Base-by-base conservation (phyloP, 805 yeast genomes). In the Hanseniaspora taiwanica region DNA sequence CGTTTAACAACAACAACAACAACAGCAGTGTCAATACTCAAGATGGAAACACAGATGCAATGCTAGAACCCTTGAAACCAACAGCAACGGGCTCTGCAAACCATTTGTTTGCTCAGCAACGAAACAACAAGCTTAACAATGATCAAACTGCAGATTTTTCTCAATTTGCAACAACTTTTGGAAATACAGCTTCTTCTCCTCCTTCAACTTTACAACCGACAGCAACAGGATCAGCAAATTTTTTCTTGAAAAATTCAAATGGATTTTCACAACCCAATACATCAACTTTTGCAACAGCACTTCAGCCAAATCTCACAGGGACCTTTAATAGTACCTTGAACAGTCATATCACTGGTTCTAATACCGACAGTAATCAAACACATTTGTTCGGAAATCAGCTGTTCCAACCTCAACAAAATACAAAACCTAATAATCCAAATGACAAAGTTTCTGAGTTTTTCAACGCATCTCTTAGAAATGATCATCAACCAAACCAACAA, bases 1-100 rank as follows among this genome's bases (percentile, higher is more conserved):
- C 53, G 16, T 14, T 23, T 9, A 34, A 10, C 34, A 33, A 23
- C 38, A 25, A 18, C 49, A 46, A 24, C 40, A 13, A 40, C 36
- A 29, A 38, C 24, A 31, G 5, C 9, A 6, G 38, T 43, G 13
- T 14, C 20, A 12, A 37, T 32, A 23, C 19, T 12, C 19, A n/a
- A 23, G 10, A 13, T 25, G 29, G 29, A 4, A 12, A 12, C 14
- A 20, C 9, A 16, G 25, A 16, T 21, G 40, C 46, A 1, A 54
- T 60, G 1, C 52, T 59, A 8, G 49, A 56, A 34, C 59, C 61
- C 16, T 36, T 57, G 34, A 58, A 55, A 40, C 62, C 64, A 21
- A 51, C 63, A 10, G 53, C 61, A 7, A 56, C 61, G 9, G 62
- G 61, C 19, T 52, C 65, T 7, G 61, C 61, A 6, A 58, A 57